These are phyloP conservation scores for Phialophora macrospora DNA, from an alignment of 2,329 filamentous ascomycete genomes.

Conservation along the genomic window DNA sequence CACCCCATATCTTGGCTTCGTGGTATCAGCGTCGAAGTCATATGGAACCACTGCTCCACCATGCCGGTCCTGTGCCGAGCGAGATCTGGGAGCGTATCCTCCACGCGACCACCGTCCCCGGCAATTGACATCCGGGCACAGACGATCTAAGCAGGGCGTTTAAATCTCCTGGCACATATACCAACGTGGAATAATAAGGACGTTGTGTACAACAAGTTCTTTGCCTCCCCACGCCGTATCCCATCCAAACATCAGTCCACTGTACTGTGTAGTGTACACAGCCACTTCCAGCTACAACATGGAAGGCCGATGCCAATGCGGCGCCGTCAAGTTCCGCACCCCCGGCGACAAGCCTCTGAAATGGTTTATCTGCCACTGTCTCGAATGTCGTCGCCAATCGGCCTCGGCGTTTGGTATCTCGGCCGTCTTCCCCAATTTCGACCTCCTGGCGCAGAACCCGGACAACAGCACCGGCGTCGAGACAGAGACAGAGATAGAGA, in stretches of 20 bases:
- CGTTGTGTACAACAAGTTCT: not conserved
- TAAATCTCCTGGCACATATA: not conserved
- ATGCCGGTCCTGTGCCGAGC: not conserved
- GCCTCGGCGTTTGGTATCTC: conserved; percentile 70
- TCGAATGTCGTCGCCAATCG: conserved; percentile 69
- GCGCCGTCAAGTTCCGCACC: conserved; percentile 65
- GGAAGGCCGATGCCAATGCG: conserved; percentile 69
- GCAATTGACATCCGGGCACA: not conserved
- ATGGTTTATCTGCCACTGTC: conserved; percentile 74
- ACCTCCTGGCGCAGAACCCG: conserved; percentile 47
- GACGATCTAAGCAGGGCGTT: not conserved
- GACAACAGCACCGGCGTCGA: conserved; percentile 39
- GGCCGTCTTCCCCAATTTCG: conserved; percentile 71
- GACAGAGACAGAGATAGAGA: too few species aligned
- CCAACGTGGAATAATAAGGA: not conserved
- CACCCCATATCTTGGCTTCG: conserved; percentile 6
- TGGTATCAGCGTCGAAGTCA: not conserved
- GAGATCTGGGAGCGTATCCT: not conserved
- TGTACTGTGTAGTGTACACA: not conserved
- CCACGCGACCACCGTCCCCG: not conserved
- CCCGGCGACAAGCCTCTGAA: conserved; percentile 64
- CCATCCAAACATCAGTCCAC: not conserved
- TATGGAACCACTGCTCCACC: not conserved
- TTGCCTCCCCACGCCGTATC: not conserved
- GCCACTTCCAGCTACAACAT: conserved; percentile 45